Conservation (phyloP, 2,329 filamentous ascomycete species). For the Acarospora socialis region DNA sequence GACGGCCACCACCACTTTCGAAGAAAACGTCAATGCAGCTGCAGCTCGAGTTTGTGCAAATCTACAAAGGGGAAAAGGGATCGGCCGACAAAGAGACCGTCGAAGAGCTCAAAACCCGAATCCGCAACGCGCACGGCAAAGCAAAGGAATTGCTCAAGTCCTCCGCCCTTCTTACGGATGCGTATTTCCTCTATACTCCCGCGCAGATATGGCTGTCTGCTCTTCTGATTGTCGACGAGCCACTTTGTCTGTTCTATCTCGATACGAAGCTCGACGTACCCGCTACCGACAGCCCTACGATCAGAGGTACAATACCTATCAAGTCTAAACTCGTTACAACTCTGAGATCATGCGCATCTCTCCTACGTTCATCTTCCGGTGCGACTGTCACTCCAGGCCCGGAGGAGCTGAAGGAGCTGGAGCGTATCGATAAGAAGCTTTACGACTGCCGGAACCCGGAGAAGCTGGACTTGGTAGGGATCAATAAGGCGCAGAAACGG, state of each 20-base stretch:
- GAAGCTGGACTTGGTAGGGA: constrained; percentile 27
- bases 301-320: constrained; percentile 20
- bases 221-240: constrained; percentile 55
- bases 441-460: constrained; percentile 35
- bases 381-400: constrained; percentile 23
- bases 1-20: constrained; percentile 21
- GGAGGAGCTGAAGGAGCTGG: constrained; percentile 28
- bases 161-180: constrained; percentile 75
- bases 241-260: constrained; percentile 30
- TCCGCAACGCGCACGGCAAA: constrained; percentile 52
- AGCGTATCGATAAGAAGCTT: constrained; percentile 34
- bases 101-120: constrained; percentile 27
- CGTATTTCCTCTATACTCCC: constrained; percentile 92
- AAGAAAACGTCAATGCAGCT: constrained; percentile 1
- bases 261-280: constrained; percentile 27
- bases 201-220: constrained; percentile 86
- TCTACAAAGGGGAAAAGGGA: constrained; percentile 18
- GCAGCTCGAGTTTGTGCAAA: constrained; percentile 8
- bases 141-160: constrained; percentile 63
- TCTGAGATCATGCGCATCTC: constrained; percentile 24
- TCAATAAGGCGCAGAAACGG: constrained; percentile 27
- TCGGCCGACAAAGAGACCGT: constrained; percentile 15
- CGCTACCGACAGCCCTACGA: constrained; percentile 10
- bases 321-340: constrained; percentile 25
- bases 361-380: constrained; percentile 23